Percentiles rank a stretch among this genome's conserved stretches.
These are phyloP conservation scores for Aspergillus fructus DNA, from an alignment of 2,329 filamentous ascomycete species.

Conservation along the genomic window DNA sequence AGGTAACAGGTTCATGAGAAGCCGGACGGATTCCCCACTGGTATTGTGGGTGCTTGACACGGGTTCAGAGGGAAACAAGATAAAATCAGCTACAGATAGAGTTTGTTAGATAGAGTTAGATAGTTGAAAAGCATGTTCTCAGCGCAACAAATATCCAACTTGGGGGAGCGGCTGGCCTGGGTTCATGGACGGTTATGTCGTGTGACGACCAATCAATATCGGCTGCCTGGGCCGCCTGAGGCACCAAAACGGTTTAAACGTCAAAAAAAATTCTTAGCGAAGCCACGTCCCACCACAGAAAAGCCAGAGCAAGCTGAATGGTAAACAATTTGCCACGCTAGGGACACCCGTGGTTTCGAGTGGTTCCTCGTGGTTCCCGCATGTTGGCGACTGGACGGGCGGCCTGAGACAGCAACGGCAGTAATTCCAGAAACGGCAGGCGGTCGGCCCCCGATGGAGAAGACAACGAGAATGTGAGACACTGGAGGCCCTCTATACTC, in stretches of 20 bases:
- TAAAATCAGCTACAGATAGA: too few relatives aligned
- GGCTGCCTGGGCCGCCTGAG: neutral
- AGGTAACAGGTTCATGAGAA: too few relatives aligned
- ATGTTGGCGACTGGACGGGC: neutral
- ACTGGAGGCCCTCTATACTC: neutral
- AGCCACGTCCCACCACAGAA: neutral
- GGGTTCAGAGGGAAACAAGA: too few relatives aligned
- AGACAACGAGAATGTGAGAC: neutral
- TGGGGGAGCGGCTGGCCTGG: too few relatives aligned
- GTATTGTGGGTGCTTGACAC: too few relatives aligned
- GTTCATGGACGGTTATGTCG: neutral
- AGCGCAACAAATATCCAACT: too few relatives aligned
- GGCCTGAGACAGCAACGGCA: neutral
- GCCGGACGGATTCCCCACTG: too few relatives aligned
- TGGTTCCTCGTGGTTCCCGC: neutral
- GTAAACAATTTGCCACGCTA: constrained; percentile 1
- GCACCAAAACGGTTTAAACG: neutral
- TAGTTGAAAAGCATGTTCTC: too few relatives aligned
- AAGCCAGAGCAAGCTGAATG: neutral
- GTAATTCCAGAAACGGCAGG: neutral
- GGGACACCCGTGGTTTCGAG: neutral
- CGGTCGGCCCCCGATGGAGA: neutral
- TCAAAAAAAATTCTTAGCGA: neutral
- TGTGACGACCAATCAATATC: neutral
- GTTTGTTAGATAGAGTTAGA: too few relatives aligned